Conservation (phyloP, 208 protist genomes). For the Porcisia hertigi region DNA sequence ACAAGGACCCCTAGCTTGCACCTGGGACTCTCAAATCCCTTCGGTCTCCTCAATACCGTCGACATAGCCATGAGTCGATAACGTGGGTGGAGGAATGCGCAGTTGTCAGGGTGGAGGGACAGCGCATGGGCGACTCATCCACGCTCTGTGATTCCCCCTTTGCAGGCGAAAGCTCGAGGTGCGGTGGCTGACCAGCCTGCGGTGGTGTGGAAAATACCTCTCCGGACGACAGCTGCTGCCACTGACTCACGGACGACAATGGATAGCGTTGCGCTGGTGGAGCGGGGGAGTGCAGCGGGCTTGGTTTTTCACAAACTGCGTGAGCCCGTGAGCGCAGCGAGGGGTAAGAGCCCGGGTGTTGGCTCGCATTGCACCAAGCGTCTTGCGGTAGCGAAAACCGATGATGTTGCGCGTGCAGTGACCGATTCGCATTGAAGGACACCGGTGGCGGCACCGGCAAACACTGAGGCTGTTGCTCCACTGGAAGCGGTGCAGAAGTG, state of each 20-base stretch:
- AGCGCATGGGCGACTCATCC: neutral
- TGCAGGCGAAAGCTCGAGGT: slow-evolving; percentile 4
- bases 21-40: neutral
- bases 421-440: neutral
- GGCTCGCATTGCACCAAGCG: neutral
- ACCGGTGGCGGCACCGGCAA: neutral
- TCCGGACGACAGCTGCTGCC: neutral
- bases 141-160: neutral
- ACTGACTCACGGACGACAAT: slow-evolving; percentile 8
- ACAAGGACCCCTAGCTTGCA: no score
- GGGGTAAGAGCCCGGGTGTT: neutral
- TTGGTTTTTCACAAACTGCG: neutral
- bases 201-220: neutral
- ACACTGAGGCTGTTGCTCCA: neutral
- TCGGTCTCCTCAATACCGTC: neutral
- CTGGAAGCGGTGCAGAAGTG: neutral
- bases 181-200: neutral
- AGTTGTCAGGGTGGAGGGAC: neutral
- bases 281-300: neutral
- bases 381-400: neutral
- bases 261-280: neutral
- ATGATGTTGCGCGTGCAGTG: neutral
- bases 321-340: neutral
- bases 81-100: slow-evolving; percentile 7
- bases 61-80: slow-evolving; percentile 36